Percentiles rank a stretch among this genome's conserved stretches.
These are phyloP conservation scores for Pseudohyphozyma bogoriensis DNA, from an alignment of 768 basidiomycete genomes.

Conservation along the genomic window DNA sequence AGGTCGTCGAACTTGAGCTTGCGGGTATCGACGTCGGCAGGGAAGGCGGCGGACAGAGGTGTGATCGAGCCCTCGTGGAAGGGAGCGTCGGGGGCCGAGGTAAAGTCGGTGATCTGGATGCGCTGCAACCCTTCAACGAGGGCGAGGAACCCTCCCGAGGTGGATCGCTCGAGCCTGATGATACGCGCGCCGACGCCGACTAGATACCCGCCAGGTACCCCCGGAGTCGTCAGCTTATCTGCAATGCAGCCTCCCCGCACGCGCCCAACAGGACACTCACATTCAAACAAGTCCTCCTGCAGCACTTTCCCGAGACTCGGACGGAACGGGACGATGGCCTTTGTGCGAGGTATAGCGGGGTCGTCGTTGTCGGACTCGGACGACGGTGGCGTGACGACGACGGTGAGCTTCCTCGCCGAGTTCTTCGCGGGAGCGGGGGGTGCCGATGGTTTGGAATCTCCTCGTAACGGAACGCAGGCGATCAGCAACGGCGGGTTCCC, in stretches of 20 bases:
- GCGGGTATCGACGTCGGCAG: no score
- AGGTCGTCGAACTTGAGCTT: no score
- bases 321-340: no score
- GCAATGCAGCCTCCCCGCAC: conserved; percentile 2
- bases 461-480: conserved; percentile 21
- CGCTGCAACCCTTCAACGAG: conserved; percentile 28
- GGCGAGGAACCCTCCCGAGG: conserved; percentile 12
- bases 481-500: conserved; percentile 5
- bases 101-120: conserved; percentile 15
- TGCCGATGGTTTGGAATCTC: no score
- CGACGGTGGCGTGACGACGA: neutral
- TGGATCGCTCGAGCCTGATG: conserved; percentile 25
- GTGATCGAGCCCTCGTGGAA: conserved; percentile 21
- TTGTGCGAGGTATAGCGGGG: no score
- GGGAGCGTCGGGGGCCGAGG: neutral
- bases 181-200: conserved; percentile 24
- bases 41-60: neutral
- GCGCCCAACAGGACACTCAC: conserved; percentile 13
- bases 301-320: no score
- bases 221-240: no score
- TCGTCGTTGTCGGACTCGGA: no score
- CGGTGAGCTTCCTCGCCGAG: neutral
- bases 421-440: neutral
- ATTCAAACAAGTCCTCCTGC: conserved; percentile 20
- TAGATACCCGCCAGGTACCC: no score